Base-by-base conservation (phyloP, 2,329 filamentous ascomycete genomes). In the Fusarium luffae region DNA sequence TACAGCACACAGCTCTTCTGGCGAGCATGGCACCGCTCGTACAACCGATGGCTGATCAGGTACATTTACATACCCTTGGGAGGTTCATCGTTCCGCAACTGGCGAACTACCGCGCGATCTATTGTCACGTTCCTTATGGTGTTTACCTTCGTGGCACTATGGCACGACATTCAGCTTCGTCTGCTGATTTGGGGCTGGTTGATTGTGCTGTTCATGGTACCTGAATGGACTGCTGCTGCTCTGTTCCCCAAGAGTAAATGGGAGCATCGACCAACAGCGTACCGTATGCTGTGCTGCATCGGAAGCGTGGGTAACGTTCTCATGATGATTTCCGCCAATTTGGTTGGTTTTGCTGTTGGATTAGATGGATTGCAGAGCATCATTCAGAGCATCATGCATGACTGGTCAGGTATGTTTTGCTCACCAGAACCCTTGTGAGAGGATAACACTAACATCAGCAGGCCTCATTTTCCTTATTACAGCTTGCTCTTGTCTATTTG, bases 121-220 rank as follows among this genome's bases (percentile, higher is more conserved):
- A 84, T 95, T 4, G 75, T 89, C 54, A 98, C 95, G 59, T 96
- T 93, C 78, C 83, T 97, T 4, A 82, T 91, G 7, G 93, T 97
- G 32, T 99, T 99, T 78, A 98, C 94, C 0, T 99, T 99, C 75
- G 96, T 99, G 25, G 97, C 96, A 0, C 84, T 99, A 28, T 99
- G 96, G 96, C 96, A 99, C 81, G 96, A 99, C 75, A 97, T 99
- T 76, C 91, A 97, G 81, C 87, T 98, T 30, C 89, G 92, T 12
- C 85, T 99, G 41, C 86, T 99, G 32, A 91, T 97, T 79, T 99
- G 96, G 96, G 95, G 96, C 28, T 99, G 96, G 96, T 86, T 99
- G 41, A 89, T 99, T 68, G 94, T 97, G 0, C 82, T 98, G 25
- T 99, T 99, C 81, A 93, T 99, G 79, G 79, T 98, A 9, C 96